Conservation (phyloP, 768 basidiomycete species). For the Auricularia heimuer region DNA sequence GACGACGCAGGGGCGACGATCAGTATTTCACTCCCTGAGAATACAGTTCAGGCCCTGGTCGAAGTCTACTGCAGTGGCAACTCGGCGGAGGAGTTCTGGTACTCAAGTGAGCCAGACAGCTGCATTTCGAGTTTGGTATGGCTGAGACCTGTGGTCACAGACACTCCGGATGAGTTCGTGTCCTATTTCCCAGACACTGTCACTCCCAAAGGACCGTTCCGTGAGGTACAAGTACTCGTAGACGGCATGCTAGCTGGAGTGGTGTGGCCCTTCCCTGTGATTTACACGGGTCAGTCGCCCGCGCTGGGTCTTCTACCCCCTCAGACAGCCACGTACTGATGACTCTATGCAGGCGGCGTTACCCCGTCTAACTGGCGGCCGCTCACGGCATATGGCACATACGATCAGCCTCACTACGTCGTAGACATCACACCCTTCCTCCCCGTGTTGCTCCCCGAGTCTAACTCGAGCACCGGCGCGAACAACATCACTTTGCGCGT, state of each 20-base stretch:
- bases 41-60: neutral
- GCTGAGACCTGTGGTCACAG: neutral
- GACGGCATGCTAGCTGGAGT: neutral
- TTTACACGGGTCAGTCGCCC: neutral
- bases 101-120: neutral
- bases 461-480: neutral
- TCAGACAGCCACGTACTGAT: neutral
- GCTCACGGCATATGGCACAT: neutral
- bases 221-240: neutral
- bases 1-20: neutral
- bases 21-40: neutral
- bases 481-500: neutral
- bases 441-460: neutral
- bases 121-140: neutral
- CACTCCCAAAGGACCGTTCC: neutral
- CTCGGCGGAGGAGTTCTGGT: conserved; percentile 1
- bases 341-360: neutral
- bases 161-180: neutral
- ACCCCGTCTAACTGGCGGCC: neutral
- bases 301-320: neutral
- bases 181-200: neutral
- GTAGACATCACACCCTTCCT: neutral
- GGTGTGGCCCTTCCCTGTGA: neutral
- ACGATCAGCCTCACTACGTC: conserved; percentile 1
- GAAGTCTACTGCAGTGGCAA: conserved; percentile 1